Conservation (phyloP, 2,329 filamentous ascomycete species). For the Plenodomus biglobosus region DNA sequence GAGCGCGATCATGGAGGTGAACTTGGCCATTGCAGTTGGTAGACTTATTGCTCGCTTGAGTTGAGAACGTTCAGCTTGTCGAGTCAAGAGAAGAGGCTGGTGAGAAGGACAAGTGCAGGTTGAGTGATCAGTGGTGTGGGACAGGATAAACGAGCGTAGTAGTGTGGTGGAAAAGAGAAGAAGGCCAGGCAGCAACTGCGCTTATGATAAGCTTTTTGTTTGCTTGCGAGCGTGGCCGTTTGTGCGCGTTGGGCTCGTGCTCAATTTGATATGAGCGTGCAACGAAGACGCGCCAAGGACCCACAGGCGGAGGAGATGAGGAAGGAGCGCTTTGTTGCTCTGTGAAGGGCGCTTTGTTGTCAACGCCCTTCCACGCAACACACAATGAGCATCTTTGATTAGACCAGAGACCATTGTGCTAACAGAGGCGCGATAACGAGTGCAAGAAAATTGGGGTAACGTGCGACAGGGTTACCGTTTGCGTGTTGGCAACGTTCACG, state of each 20-base stretch:
- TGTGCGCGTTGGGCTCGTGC: conserved; percentile 5
- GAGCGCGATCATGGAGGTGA: conserved; percentile 6
- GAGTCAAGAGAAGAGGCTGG: not conserved
- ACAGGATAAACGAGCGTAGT: conserved; percentile 1
- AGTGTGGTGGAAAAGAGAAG: not conserved
- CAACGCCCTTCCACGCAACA: not conserved
- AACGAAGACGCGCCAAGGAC: not conserved
- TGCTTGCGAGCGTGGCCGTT: conserved; percentile 1
- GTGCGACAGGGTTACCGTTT: not conserved
- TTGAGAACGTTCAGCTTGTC: not conserved
- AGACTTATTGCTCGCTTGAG: not conserved
- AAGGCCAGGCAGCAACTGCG: not conserved
- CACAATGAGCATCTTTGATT: not conserved
- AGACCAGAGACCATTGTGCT: not conserved
- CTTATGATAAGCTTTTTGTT: conserved; percentile 2
- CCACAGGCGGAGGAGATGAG: not conserved
- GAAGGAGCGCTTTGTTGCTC: not conserved
- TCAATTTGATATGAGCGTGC: conserved; percentile 2
- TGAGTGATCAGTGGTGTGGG: not conserved
- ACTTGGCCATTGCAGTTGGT: conserved; percentile 5
- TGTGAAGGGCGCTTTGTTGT: not conserved
- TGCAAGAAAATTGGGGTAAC: not conserved
- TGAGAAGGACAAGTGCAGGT: not conserved
- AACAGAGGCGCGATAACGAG: not conserved
- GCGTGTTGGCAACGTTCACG: not conserved